Evolutionary conservation across 1,139 yeast species (phyloP).

Genomic region (Yamadazyma songkhlaensis): DNA sequence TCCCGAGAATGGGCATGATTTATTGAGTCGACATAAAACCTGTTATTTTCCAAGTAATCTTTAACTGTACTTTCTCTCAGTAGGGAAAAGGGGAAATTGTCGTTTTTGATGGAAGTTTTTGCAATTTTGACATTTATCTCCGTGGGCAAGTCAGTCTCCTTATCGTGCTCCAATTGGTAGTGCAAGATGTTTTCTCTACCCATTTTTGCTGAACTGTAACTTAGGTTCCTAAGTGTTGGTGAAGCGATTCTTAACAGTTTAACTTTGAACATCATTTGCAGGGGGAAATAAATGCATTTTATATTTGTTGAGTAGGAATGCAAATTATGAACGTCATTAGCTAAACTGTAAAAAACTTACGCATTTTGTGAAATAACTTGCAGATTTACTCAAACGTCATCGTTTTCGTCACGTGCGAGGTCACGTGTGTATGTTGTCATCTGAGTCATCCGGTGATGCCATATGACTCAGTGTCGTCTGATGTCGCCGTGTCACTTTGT

Average conservation of each 20-base stretch:
- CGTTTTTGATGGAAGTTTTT: conserved; percentile 13
- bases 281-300: background rate
- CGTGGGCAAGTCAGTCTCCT: conserved; percentile 32
- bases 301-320: conserved; percentile 1
- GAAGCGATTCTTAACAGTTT: background rate
- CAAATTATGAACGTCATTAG: conserved; percentile 5
- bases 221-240: conserved; percentile 3
- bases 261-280: background rate
- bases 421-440: too few relatives aligned
- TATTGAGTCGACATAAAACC: conserved; percentile 60
- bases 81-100: conserved; percentile 52
- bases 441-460: too few relatives aligned
- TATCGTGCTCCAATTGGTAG: conserved; percentile 41
- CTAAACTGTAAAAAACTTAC: conserved; percentile 2
- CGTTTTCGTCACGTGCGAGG: too few relatives aligned
- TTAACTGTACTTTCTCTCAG: conserved; percentile 55
- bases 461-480: too few relatives aligned
- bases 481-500: too few relatives aligned
- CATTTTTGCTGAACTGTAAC: conserved; percentile 21
- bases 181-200: conserved; percentile 45
- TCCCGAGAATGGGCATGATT: conserved; percentile 56
- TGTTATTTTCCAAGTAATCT: conserved; percentile 69
- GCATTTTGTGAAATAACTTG: background rate
- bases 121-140: background rate
- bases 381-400: background rate